Base-by-base conservation (phyloP, 2,329 filamentous ascomycete species). In the Cercospora brassicicola region DNA sequence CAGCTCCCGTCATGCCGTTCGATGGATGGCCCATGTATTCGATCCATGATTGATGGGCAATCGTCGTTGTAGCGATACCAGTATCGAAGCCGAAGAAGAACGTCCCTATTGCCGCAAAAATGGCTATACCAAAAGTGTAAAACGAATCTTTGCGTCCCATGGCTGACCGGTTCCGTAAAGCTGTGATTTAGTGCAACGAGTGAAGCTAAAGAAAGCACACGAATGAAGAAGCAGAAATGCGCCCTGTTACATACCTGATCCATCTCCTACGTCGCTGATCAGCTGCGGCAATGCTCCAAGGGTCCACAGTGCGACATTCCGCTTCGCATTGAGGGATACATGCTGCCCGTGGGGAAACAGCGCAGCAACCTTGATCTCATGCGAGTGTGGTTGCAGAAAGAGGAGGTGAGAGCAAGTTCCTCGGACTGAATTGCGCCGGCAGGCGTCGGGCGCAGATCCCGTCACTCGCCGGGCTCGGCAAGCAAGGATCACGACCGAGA, bases 61-160 rank as follows among this genome's bases (percentile, higher is more conserved):
- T 88, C 20, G 86, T 88, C 15, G 86, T 88, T 11, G 86, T 88
- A 4, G 85, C 86, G 65, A 88, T 88, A 30, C 86, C 86, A 0
- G 86, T 87, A 74, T 88, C 86, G 67, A 88, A 87, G 2, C 86
- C 86, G 75, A 86, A 88, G 64, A 88, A 80, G 75, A 87, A 87
- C 0, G 86, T 87, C 70, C 86, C 86, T 62, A 88, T 86, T 20
- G 85, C 85, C 42, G 86, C 86, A 75, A 87, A 88, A 42, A 86
- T 74, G 59, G 84, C 85, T 67, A 88, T 77, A 5, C 83, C 82
- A 31, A 86, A 76, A 2, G 84, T 82, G 73, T 86, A 85, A 79
- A 78, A 80, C 39, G 45, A 53, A 57, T 67, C 28, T n/a, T 63
- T 48, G 57, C 64, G 61, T 26, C 61, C 55, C 66, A 67, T 67